phyloP scores from a whole-genome alignment of 129 eudicot species.

The Heracleum sosnowskyi region DNA sequence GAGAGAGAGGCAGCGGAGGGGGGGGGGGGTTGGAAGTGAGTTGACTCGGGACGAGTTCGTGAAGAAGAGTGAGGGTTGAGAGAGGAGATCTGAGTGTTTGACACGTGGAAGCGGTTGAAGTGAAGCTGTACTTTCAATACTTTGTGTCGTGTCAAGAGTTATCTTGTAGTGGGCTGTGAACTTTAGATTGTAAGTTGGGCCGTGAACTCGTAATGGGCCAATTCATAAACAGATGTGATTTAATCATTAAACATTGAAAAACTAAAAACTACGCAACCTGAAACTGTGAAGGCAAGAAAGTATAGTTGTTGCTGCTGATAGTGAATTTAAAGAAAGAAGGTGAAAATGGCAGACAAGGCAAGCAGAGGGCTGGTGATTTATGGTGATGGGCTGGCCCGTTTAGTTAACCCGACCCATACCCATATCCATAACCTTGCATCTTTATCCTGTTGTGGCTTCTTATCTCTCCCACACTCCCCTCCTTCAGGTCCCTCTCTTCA shows the following conservation, averaged over 20 bases:
- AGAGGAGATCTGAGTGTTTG: neutral
- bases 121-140: no score
- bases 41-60: neutral
- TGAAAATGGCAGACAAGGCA: constrained; percentile 79
- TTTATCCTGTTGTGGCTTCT: constrained; percentile 69
- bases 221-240: no score
- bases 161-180: neutral
- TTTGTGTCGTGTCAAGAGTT: no score
- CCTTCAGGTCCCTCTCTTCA: constrained; percentile 31
- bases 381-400: constrained; percentile 76
- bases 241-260: no score
- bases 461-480: constrained; percentile 68
- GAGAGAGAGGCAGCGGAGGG: neutral
- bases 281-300: neutral
- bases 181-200: neutral
- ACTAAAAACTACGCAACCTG: neutral
- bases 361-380: constrained; percentile 77
- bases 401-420: constrained; percentile 44
- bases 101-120: neutral
- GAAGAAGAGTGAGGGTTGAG: neutral
- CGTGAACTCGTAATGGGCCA: neutral
- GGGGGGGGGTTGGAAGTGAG: no score
- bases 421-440: constrained; percentile 71
- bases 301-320: neutral
- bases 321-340: neutral